Conservation (phyloP, 768 basidiomycete genomes). For the Pholiota conissans region DNA sequence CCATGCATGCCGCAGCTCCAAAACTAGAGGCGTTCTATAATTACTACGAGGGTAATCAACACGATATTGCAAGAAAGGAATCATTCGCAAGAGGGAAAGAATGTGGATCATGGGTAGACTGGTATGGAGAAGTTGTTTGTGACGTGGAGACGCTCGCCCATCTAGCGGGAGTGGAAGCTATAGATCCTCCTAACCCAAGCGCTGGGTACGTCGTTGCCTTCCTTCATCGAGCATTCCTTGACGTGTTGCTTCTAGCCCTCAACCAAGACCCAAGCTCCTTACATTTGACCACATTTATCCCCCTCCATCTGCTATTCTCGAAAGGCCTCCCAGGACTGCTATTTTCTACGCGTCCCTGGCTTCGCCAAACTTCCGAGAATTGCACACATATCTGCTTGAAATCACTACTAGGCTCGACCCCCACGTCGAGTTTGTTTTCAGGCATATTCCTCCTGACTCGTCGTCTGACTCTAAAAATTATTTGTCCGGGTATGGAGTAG, state of each 20-base stretch:
- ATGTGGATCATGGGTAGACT: constrained; percentile 81
- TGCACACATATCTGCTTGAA: constrained; percentile 64
- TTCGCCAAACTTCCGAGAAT: constrained; percentile 65
- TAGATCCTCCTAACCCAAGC: constrained; percentile 35
- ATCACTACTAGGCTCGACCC: constrained; percentile 45
- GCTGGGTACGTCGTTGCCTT: constrained; percentile 25
- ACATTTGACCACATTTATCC: constrained; percentile 80
- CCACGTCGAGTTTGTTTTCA: constrained; percentile 71
- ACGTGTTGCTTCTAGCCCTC: constrained; percentile 20
- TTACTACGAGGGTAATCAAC: constrained; percentile 52
- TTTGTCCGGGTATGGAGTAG: constrained; percentile 89
- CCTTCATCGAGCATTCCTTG: not conserved
- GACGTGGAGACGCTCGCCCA: constrained; percentile 58
- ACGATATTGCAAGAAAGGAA: constrained; percentile 17
- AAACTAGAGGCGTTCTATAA: constrained; percentile 84
- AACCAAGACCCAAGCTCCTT: constrained; percentile 49
- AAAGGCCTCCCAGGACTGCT: constrained; percentile 58
- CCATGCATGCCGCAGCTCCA: constrained; percentile 76
- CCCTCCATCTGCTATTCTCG: constrained; percentile 40
- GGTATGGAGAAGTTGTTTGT: constrained; percentile 77
- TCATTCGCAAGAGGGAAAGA: constrained; percentile 19
- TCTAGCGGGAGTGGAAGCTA: constrained; percentile 51
- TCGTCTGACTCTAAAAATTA: constrained; percentile 34
- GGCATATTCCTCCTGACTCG: constrained; percentile 53
- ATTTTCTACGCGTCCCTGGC: constrained; percentile 75